Conservation (phyloP, 2,329 filamentous ascomycete genomes). For the Talaromyces verruculosus region DNA sequence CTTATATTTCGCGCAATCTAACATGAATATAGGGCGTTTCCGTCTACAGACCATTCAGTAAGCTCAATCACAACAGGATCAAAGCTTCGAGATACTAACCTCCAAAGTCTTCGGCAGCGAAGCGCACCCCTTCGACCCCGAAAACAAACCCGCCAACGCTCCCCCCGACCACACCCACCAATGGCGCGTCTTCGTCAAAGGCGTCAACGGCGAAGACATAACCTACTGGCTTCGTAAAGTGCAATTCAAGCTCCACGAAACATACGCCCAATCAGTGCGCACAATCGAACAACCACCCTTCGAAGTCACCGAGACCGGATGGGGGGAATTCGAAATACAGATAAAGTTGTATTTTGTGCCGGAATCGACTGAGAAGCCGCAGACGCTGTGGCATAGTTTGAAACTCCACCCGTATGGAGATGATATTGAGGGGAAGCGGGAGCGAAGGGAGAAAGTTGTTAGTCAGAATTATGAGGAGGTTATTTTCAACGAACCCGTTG, state of each 20-base stretch:
- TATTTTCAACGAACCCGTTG: conserved; percentile 94
- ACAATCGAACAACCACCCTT: conserved; percentile 82
- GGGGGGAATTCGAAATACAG: conserved; percentile 97
- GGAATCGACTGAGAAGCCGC: conserved; percentile 86
- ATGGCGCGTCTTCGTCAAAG: conserved; percentile 92
- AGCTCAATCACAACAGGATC: conserved; percentile 17
- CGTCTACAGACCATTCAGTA: conserved; percentile 50
- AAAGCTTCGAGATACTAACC: neutral
- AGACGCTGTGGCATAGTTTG: conserved; percentile 91
- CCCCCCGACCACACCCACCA: conserved; percentile 93
- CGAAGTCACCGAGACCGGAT: conserved; percentile 86
- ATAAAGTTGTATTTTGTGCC: conserved; percentile 91
- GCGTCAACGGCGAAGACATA: conserved; percentile 84
- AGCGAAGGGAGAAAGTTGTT: conserved; percentile 64
- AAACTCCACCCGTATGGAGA: conserved; percentile 85
- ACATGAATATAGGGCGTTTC: conserved; percentile 43
- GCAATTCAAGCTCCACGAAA: conserved; percentile 97
- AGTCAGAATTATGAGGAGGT: conserved; percentile 90
- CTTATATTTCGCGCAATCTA: conserved; percentile 23
- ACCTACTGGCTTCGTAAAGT: conserved; percentile 96
- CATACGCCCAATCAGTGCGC: conserved; percentile 85
- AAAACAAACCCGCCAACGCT: conserved; percentile 70
- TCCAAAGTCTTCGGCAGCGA: conserved; percentile 72
- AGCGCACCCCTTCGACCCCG: conserved; percentile 73
- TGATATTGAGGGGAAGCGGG: conserved; percentile 71